Base-by-base conservation (phyloP, 257 asterid genomes). In the Anisodus tanguticus region DNA sequence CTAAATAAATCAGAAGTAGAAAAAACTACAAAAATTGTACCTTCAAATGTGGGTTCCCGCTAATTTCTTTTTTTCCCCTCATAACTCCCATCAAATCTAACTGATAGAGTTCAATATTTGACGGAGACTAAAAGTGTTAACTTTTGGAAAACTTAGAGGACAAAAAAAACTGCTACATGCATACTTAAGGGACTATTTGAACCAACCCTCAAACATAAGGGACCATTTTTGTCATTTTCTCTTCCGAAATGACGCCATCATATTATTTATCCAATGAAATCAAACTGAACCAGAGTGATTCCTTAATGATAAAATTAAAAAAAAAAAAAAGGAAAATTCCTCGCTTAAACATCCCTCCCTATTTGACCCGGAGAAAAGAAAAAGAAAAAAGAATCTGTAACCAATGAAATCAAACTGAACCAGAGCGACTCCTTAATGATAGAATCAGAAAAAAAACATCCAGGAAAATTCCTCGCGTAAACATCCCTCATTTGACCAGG, bases 381-480 rank as follows among this genome's bases (percentile, higher is more conserved):
- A 31, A 31, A 1, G 35, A 31, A 66, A 82, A 76, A 60, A 10
- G 5, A 54, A 57, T 49, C 26, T 59, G 49, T 58, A 58, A 47
- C 85, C 19, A 16, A 39, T n/a, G 12, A 9, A 68, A 16, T 79
- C 86, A 41, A 31, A 80, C 15, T 64, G 9, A 41, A 70, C 82
- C n/a, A 69, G 74, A 41, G 22, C 0, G 6, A n/a, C 67, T 39
- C 81, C 41, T 31, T 26, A 15, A 1, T 53, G 80, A 51, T 64
- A 1, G 49, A 43, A 49, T 26, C 51, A 67, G 8, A 0, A 12
- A 19, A 45, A 10, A 8, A 19, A 6, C 37, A 76, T 12, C 63
- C 60, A 76, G 47, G 2, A 76, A 31, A 76, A 76, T 7, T 22
- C 62, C 15, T 76, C 63, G 3, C 2, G 60, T 19, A 74, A 74